These are phyloP conservation scores for Plasmodium gallinaceum DNA, from an alignment of 169 alveolate species.

Conservation along the genomic window DNA sequence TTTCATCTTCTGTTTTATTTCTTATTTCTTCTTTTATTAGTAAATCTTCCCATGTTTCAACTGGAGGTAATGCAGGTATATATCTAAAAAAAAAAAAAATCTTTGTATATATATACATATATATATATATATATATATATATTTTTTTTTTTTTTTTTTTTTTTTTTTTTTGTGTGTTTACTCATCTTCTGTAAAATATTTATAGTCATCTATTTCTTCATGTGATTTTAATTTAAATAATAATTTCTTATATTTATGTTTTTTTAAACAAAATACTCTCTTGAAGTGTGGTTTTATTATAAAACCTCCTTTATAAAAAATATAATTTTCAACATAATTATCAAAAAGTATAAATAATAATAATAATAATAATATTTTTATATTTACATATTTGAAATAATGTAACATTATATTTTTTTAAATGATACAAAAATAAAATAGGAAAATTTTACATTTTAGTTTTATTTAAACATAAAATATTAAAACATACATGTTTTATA, in stretches of 20 bases:
- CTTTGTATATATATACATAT: not conserved
- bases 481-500: not conserved
- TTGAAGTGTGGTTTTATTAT: constrained; percentile 1
- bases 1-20: constrained; percentile 52
- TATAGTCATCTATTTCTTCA: constrained; percentile 64
- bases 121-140: constrained; percentile 5
- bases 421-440: not conserved
- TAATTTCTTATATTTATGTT: not conserved
- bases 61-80: constrained; percentile 75
- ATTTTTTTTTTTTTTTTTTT: not conserved
- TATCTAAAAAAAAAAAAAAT: constrained; percentile 31
- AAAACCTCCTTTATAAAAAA: not conserved
- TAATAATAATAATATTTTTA: not conserved
- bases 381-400: constrained; percentile 27
- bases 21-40: constrained; percentile 58
- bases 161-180: not conserved
- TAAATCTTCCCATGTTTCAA: constrained; percentile 77
- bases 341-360: not conserved
- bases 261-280: not conserved
- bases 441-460: not conserved
- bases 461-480: no score
- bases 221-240: constrained; percentile 18
- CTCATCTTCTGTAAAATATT: constrained; percentile 72
- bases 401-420: constrained; percentile 16
- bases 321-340: constrained; percentile 16